Percentiles rank a stretch among this genome's conserved stretches.
phyloP scores from a whole-genome alignment of 495 filamentous ascomycete genomes.

The Beverwykella pulmonaria region DNA sequence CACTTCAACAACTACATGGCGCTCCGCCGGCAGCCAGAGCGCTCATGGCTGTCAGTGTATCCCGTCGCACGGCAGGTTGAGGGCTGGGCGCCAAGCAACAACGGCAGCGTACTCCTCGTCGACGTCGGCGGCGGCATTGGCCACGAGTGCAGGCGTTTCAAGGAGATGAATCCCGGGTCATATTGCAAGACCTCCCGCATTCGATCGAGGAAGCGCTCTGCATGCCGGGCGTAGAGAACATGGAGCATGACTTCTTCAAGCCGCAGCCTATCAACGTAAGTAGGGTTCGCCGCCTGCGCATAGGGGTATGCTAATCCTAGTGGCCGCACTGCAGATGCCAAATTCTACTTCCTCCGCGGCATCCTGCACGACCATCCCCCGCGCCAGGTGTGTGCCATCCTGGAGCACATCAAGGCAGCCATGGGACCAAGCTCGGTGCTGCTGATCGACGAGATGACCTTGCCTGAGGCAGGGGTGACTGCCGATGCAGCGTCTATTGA shows the following conservation, averaged over 20 bases:
- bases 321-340: neutral
- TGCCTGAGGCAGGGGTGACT: neutral
- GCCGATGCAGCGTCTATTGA: neutral
- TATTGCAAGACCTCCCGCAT: constrained; percentile 3
- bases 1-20: constrained; percentile 7
- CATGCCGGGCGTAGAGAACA: constrained; percentile 1
- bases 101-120: neutral
- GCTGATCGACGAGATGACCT: neutral
- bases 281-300: neutral
- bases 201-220: neutral
- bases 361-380: neutral
- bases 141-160: neutral
- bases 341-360: constrained; percentile 7
- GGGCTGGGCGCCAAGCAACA: neutral
- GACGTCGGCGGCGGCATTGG: constrained; percentile 9
- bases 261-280: neutral
- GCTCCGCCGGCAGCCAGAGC: neutral
- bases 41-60: constrained; percentile 1
- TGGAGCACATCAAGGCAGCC: neutral
- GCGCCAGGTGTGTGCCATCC: neutral
- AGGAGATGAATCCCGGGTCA: neutral
- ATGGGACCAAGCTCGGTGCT: neutral
- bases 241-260: constrained; percentile 4
- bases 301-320: no score
- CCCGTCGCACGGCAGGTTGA: neutral